phyloP scores from a whole-genome alignment of 1,284 basidiomycete genomes.

The Pholiota adiposa region DNA sequence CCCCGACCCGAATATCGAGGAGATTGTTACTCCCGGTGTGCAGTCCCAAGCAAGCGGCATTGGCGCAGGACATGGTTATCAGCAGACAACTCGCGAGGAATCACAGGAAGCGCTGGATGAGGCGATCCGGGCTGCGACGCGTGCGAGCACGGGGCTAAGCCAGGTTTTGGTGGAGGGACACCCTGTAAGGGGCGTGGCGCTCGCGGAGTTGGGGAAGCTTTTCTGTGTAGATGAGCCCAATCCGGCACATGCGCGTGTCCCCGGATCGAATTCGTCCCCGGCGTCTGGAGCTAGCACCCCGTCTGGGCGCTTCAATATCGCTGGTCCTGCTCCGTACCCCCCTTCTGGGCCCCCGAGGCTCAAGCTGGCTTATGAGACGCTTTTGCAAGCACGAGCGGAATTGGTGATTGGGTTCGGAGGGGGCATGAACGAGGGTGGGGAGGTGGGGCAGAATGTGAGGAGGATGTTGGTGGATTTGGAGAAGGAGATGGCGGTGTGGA shows the following conservation, averaged over 20 bases:
- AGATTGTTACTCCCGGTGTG: conserved; percentile 28
- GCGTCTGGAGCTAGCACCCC: not conserved
- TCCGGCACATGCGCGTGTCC: conserved; percentile 30
- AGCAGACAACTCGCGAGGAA: no score
- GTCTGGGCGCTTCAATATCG: conserved; percentile 7
- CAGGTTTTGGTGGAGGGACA: conserved; percentile 69
- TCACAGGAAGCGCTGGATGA: conserved; percentile 65
- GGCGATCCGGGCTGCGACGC: conserved; percentile 59
- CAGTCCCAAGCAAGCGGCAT: no score
- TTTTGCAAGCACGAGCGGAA: conserved; percentile 64
- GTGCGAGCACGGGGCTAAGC: conserved; percentile 59
- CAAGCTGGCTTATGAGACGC: conserved; percentile 62
- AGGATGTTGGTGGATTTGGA: conserved; percentile 61
- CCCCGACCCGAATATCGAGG: conserved; percentile 18
- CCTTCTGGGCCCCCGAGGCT: conserved; percentile 68
- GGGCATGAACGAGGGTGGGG: conserved; percentile 60
- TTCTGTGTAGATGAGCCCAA: conserved; percentile 74
- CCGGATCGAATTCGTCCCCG: not conserved
- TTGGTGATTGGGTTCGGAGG: conserved; percentile 65
- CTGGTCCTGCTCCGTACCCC: conserved; percentile 46
- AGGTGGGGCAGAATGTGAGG: conserved; percentile 60
- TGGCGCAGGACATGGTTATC: no score
- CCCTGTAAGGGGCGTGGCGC: conserved; percentile 76
- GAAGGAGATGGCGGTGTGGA: conserved; percentile 73
- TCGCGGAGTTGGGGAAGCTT: conserved; percentile 83